Base-by-base conservation (phyloP, 441 rosid genomes). In the Populus hybrid region DNA sequence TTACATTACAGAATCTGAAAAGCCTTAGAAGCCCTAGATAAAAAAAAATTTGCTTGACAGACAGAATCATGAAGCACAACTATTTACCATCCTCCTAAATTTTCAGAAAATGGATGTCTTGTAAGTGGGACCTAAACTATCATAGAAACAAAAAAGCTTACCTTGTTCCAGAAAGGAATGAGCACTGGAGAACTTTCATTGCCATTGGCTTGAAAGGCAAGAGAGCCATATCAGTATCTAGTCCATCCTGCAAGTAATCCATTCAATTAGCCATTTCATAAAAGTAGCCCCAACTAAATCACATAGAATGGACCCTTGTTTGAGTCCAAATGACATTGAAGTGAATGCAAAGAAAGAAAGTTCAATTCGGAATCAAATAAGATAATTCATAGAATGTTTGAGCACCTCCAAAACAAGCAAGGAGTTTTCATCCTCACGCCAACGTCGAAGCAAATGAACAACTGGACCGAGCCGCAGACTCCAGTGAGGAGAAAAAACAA, bases 121-220 rank as follows among this genome's bases (percentile, higher is more conserved):
- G 19, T 9, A 4, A 74, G 4, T 21, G 38, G 23, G 61, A 63
- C 30, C 61, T 26, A 35, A 53, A 50, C 67, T 21, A 30, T 26
- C 5, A 18, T 36, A 50, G n/a, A 69, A 68, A 69, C 74, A 57
- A 76, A 6, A 64, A 69, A 18, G 28, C 80, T 69, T 84, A 91
- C 99, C 82, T 87, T 75, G 90, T 86, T 84, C 96, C 97, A 68
- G 91, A 87, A 72, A 87, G 86, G 77, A 95, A 95, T 3, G 99
- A 95, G 75, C 98, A 93, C 35, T 88, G 89, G 72, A 92, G 95
- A 85, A 93, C 89, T 87, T 89, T 93, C 95, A 92, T 95, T 32
- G 80, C 83, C 78, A 86, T 79, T 57, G 91, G 93, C 79, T 89
- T 86, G 88, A 90, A 95, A 73, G 98, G 97, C 81, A 89, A 81